phyloP scores from a whole-genome alignment of 2,329 filamentous ascomycete species.

The Ceratocystis eucalypticola region DNA sequence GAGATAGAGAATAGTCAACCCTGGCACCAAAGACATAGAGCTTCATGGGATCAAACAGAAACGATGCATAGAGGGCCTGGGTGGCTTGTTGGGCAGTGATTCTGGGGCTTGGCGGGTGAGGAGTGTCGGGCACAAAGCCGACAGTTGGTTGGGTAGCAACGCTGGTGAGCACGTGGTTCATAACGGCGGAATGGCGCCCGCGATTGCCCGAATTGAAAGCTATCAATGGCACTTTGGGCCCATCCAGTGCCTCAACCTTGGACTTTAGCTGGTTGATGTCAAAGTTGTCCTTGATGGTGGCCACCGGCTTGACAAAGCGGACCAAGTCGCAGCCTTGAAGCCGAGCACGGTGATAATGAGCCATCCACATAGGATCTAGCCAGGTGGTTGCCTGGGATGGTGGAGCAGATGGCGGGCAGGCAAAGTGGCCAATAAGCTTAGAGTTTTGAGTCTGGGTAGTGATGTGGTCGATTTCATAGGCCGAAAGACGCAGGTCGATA shows the following conservation, averaged over 20 bases:
- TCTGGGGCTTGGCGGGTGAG: slow-evolving; percentile 18
- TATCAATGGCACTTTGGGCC: slow-evolving; percentile 40
- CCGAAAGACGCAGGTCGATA: slow-evolving; percentile 45
- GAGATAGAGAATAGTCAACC: slow-evolving; percentile 58
- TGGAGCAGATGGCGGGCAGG: slow-evolving; percentile 20
- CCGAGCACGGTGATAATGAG: slow-evolving; percentile 45
- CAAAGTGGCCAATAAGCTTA: slow-evolving; percentile 48
- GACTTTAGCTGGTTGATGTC: slow-evolving; percentile 43
- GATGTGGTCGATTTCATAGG: slow-evolving; percentile 37
- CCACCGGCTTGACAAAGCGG: slow-evolving; percentile 45
- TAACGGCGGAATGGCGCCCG: slow-evolving; percentile 51
- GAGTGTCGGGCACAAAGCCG: slow-evolving; percentile 25
- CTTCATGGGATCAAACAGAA: slow-evolving; percentile 54
- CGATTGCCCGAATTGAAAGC: slow-evolving; percentile 51
- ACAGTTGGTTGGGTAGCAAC: slow-evolving; percentile 19
- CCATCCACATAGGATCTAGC: slow-evolving; percentile 41
- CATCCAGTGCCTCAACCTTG: slow-evolving; percentile 32
- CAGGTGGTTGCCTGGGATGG: slow-evolving; percentile 30
- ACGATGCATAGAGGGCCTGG: slow-evolving; percentile 50
- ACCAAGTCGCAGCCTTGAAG: slow-evolving; percentile 47
- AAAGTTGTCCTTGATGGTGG: slow-evolving; percentile 47
- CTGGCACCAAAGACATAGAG: slow-evolving; percentile 64
- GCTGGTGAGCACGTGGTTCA: slow-evolving; percentile 44
- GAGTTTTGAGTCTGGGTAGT: slow-evolving; percentile 39
- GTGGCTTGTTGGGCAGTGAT: slow-evolving; percentile 52